Evolutionary conservation across 129 eudicot species (phyloP).

Genomic region (Saposhnikovia divaricata): DNA sequence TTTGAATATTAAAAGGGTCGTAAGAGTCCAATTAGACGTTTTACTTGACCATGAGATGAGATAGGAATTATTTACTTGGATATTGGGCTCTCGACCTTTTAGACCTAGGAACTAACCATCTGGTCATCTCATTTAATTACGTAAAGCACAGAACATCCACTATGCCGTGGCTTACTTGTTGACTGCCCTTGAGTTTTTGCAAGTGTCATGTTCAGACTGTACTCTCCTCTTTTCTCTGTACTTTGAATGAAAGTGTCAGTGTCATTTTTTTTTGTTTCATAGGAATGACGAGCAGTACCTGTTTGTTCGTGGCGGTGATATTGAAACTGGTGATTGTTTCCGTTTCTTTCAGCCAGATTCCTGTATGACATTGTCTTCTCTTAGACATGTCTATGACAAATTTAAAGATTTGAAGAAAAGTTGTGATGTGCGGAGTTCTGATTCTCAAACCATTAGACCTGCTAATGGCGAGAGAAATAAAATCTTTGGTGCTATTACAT

Average conservation of each 20-base stretch:
- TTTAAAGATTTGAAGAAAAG: neutral
- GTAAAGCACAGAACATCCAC: neutral
- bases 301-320: neutral
- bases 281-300: neutral
- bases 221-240: neutral
- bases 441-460: neutral
- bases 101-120: neutral
- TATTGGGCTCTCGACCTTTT: neutral
- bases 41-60: no score
- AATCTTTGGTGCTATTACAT: neutral
- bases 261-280: neutral
- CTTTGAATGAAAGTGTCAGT: neutral
- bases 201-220: neutral
- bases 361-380: neutral
- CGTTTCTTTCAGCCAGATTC: neutral
- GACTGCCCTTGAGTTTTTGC: neutral
- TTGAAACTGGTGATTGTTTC: neutral
- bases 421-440: neutral
- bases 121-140: neutral
- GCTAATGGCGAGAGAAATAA: neutral
- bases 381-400: neutral
- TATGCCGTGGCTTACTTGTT: neutral
- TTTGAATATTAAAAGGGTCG: neutral
- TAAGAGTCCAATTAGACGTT: neutral
- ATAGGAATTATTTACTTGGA: neutral